Evolutionary conservation across 331 rosid genomes (phyloP).

Genomic region (Stylosanthes scabra): DNA sequence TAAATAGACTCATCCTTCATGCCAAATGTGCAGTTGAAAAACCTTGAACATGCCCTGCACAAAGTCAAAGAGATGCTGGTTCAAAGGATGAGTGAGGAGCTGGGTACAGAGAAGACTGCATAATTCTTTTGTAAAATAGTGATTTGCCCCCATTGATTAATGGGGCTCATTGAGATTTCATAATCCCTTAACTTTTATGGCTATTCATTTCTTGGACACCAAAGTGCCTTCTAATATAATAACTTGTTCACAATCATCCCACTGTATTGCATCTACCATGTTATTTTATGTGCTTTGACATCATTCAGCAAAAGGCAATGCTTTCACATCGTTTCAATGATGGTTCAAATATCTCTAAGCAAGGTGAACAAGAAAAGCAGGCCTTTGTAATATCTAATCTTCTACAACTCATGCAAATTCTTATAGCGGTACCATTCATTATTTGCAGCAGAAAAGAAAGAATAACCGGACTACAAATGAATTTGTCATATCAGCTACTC

Average conservation of each 20-base stretch:
- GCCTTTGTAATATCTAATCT: conserved; percentile 16
- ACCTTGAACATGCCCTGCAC: conserved; percentile 56
- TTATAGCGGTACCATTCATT: not conserved
- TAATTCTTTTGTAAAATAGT: not conserved
- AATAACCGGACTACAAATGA: conserved; percentile 29
- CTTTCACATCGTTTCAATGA: not conserved
- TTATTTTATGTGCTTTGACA: not conserved
- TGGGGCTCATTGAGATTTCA: not conserved
- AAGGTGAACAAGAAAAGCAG: conserved; percentile 1
- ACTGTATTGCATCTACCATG: not conserved
- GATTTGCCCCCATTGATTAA: not conserved
- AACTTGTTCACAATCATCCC: not conserved
- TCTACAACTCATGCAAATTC: conserved; percentile 12
- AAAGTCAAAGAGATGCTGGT: conserved; percentile 61
- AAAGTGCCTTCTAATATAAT: not conserved
- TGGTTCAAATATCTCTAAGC: conserved; percentile 20
- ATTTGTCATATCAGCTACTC: conserved; percentile 38
- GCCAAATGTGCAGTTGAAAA: conserved; percentile 54
- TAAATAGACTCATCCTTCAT: conserved; percentile 1
- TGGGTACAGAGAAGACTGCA: conserved; percentile 29
- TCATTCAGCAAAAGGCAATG: conserved; percentile 7
- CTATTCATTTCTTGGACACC: not conserved
- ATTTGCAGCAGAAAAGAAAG: conserved; percentile 10
- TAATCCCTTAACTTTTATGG: not conserved
- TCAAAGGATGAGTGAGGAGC: conserved; percentile 48